Evolutionary conservation across 2,329 filamentous ascomycete species (phyloP).

Genomic region (Colletotrichum orbiculare): DNA sequence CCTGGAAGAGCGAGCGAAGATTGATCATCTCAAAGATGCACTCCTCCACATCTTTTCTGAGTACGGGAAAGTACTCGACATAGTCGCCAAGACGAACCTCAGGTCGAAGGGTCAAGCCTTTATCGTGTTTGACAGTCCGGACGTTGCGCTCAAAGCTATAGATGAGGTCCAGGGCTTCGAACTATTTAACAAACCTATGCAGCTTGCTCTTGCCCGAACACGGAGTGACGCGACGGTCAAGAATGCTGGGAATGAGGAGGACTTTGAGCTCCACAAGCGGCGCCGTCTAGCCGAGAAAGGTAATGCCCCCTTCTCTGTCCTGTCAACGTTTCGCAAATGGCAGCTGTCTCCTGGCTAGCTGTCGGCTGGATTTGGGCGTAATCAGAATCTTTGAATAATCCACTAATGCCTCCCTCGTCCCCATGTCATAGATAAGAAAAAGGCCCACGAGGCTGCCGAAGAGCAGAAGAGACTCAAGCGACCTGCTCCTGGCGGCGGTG

Average conservation of each 20-base stretch:
- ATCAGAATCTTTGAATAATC: background rate
- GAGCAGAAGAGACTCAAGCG: conserved; percentile 82
- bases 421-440: conserved; percentile 70
- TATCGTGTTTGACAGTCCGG: conserved; percentile 86
- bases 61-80: conserved; percentile 86
- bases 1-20: conserved; percentile 91
- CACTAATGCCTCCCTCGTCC: conserved; percentile 7
- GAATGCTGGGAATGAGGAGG: conserved; percentile 77
- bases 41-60: conserved; percentile 85
- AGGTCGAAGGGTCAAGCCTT: conserved; percentile 97
- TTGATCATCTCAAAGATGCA: conserved; percentile 78
- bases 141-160: conserved; percentile 82
- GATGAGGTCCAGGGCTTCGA: conserved; percentile 94
- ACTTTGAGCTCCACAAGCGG: conserved; percentile 88
- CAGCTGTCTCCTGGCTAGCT: background rate
- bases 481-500: conserved; percentile 53
- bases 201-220: conserved; percentile 82
- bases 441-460: conserved; percentile 83
- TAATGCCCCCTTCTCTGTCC: conserved; percentile 49
- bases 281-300: conserved; percentile 90
- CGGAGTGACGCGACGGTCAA: conserved; percentile 89
- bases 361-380: background rate
- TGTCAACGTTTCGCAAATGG: background rate
- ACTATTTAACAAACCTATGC: conserved; percentile 91
- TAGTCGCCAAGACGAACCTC: conserved; percentile 89